phyloP scores from a whole-genome alignment of 164 flowering plant genomes.

The Nymphaea thermarum region DNA sequence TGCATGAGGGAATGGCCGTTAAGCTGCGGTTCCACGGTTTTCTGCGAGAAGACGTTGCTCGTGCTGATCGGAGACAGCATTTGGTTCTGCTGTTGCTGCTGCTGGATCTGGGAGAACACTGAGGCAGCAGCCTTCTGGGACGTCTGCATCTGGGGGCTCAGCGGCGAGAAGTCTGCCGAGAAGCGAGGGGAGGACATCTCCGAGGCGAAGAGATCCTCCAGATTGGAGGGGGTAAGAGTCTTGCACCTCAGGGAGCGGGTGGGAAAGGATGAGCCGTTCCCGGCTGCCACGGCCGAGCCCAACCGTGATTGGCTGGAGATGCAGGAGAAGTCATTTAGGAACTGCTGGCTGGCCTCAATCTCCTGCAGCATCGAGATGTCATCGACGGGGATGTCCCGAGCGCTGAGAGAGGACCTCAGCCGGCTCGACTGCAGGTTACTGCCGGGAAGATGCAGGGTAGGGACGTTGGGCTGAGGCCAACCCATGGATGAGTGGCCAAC shows the following conservation, averaged over 20 bases:
- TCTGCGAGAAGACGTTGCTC: constrained; percentile 56
- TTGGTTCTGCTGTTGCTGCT: constrained; percentile 47
- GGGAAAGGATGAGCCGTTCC: constrained; percentile 11
- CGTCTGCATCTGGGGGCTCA: constrained; percentile 1
- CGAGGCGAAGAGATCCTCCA: constrained; percentile 70
- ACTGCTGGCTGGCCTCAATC: background rate
- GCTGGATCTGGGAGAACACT: constrained; percentile 78
- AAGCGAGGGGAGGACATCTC: constrained; percentile 53
- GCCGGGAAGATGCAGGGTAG: constrained; percentile 77
- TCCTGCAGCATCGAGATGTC: constrained; percentile 31
- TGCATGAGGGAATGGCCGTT: constrained; percentile 34
- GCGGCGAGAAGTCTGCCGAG: background rate
- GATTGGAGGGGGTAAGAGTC: constrained; percentile 57
- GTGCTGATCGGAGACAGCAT: constrained; percentile 77
- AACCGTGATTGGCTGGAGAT: constrained; percentile 4
- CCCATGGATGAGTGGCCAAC: constrained; percentile 42
- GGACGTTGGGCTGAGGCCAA: constrained; percentile 77
- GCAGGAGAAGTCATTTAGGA: background rate
- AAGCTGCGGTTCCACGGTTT: constrained; percentile 36
- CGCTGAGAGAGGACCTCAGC: constrained; percentile 67
- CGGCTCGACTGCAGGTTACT: constrained; percentile 85
- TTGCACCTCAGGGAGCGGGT: constrained; percentile 39
- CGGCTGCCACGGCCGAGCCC: constrained; percentile 18
- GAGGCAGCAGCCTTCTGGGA: constrained; percentile 38
- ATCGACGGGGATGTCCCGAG: constrained; percentile 59